Evolutionary conservation across 116 monocot species (phyloP).

Genomic region (Cymodocea nodosa): DNA sequence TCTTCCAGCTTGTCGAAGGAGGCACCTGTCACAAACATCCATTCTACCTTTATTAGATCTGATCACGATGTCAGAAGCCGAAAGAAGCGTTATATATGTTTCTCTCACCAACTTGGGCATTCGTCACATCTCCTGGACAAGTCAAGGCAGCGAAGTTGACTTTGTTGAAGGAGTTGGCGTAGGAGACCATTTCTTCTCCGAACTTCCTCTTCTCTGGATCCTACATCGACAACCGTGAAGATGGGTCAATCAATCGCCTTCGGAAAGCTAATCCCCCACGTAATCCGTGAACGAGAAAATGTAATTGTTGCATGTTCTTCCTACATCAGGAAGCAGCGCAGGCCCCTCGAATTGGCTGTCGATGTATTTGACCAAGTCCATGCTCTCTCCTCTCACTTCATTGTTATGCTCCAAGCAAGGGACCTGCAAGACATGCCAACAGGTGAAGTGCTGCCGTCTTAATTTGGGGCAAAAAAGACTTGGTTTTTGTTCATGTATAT

Average conservation of each 20-base stretch:
- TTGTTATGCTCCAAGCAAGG: conserved; percentile 34
- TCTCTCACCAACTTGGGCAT: conserved; percentile 34
- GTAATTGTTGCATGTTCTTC: not conserved
- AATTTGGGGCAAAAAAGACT: too few species aligned
- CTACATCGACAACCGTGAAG: conserved; percentile 13
- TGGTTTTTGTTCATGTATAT: too few species aligned
- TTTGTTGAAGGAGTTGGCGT: conserved; percentile 33
- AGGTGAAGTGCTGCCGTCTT: not conserved
- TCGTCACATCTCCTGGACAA: conserved; percentile 25
- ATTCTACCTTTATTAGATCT: too few species aligned
- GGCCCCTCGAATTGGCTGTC: conserved; percentile 60
- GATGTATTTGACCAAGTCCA: conserved; percentile 46
- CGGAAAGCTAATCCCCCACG: too few species aligned
- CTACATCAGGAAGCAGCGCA: conserved; percentile 60
- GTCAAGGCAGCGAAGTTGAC: conserved; percentile 12
- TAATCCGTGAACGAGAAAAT: not conserved
- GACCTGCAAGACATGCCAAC: conserved; percentile 6
- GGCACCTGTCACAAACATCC: conserved; percentile 19
- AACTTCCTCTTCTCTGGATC: conserved; percentile 43
- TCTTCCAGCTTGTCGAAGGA: conserved; percentile 54
- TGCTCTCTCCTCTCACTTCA: conserved; percentile 35
- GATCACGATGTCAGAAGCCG: too few species aligned
- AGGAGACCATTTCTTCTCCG: conserved; percentile 48
- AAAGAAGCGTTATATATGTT: not conserved
- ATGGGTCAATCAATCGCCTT: too few species aligned